Conservation (phyloP, 192 early-diverging fungal species). For the Backusella macrospora region DNA sequence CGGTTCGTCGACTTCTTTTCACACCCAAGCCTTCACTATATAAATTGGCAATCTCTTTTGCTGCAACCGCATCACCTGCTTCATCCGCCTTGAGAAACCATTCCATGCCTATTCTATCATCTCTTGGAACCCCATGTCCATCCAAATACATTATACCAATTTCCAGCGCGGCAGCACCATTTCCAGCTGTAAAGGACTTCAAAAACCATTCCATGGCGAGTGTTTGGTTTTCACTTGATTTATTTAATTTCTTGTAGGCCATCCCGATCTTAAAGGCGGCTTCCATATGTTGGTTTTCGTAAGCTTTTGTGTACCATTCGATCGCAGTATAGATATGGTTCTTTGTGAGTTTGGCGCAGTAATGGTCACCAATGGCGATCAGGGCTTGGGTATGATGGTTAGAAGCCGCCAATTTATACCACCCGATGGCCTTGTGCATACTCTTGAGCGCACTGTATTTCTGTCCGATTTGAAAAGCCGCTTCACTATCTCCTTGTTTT, state of each 20-base stretch:
- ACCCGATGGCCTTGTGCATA: not conserved
- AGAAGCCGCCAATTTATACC: not conserved
- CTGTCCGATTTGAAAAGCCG: not conserved
- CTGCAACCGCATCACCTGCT: not conserved
- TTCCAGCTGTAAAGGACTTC: not conserved
- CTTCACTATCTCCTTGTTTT: not conserved
- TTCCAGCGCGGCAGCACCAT: not conserved
- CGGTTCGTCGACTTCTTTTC: not conserved
- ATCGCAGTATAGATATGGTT: not conserved
- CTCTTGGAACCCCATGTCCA: not conserved
- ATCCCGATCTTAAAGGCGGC: not conserved
- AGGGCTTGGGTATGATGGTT: not conserved
- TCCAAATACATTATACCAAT: not conserved
- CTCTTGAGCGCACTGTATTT: not conserved
- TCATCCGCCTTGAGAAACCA: not conserved
- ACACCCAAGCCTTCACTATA: not conserved
- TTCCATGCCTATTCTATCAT: not conserved
- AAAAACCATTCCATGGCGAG: not conserved
- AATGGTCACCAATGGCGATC: not conserved
- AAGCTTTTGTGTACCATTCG: not conserved
- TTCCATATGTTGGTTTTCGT: not conserved
- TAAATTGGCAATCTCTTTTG: not conserved
- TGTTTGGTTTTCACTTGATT: not conserved
- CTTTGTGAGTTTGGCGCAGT: not conserved
- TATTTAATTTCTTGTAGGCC: not conserved